Base-by-base conservation (phyloP, 148 eudicot species). In the Nyssa sinensis region DNA sequence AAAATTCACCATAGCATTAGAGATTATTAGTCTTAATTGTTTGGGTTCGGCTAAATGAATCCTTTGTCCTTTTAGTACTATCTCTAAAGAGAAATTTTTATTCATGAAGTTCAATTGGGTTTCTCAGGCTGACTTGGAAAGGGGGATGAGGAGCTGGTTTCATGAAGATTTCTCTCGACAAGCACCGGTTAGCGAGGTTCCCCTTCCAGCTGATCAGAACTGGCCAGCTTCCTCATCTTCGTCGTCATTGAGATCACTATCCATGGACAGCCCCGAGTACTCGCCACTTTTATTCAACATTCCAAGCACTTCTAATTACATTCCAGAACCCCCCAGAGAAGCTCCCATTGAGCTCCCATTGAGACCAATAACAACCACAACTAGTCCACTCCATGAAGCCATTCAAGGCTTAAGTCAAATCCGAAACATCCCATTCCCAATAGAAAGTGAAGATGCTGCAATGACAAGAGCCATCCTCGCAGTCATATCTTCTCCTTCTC, bases 401-500 rank as follows among this genome's bases (percentile, higher is more conserved):
- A 39, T 71, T 17, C 72, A 75, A 7, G 24, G 74, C 12, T 66
- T 77, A 14, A 51, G 29, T 31, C 83, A 80, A 73, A 77, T 64
- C 4, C 64, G 77, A 47, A 76, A 68, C 71, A 27, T 61, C 27
- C 86, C 79, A 35, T 70, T 93, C 77, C 88, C 82, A 23, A 76
- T 68, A 1, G 89, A 90, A 51, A 74, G 67, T 25, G 89, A 89
- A 25, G 93, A 91, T 19, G 89, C 82, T 0, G 87, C 89, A 69
- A 81, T 93, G 44, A 82, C 90, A 14, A 84, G 71, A 41, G 98
- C 96, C 27, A 81, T 87, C 23, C 73, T 93, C 0, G 87, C 89
- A 7, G 82, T 90, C 1, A 69, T 93, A 27, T 87, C 90, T 25
- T 74, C 86, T 25, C 51, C 88, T 74, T 64, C 84, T 37, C 6